Base-by-base conservation (phyloP, 2,329 filamentous ascomycete genomes). In the Talaromyces rugulosus region DNA sequence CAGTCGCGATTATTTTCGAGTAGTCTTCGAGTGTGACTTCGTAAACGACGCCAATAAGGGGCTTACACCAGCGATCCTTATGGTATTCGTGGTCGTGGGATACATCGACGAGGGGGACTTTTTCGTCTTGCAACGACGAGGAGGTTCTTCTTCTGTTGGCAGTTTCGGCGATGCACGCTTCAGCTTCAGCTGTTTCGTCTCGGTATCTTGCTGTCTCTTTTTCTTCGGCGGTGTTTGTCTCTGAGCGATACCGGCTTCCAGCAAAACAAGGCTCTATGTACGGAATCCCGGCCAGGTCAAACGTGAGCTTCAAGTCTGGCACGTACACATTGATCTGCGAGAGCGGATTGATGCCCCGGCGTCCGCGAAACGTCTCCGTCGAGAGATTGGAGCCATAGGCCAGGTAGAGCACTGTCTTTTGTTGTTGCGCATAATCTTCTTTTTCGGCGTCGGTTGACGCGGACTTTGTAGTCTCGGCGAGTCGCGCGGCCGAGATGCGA, bases 181-280 rank as follows among this genome's bases (percentile, higher is more conserved):
- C 36, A 40, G 36, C 58, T 28, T 66, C 60, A 4, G 47, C 60
- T 16, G 18, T 58, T 55, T 31, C 56, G 52, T 69, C 61, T n/a
- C 61, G 40, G 30, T 51, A 33, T n/a, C 63, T 61, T 12, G 44
- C 50, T 3, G 61, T 36, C 16, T 57, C 30, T n/a, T 33, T 44
- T 31, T 73, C 64, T 44, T 73, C 63, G 64, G 8, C 44, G 2
- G 8, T 6, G 2, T 18, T 27, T 4, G 18, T 27, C 23, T 86
- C 82, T n/a, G 57, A 53, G 55, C 89, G 85, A 58, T 82, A 82
- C 16, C 83, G 84, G 2, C 89, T 89, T 70, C 96, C 96, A 62
- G 92, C 92, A 74, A 98, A 97, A 75, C 94, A 96, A 0, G 95
- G 94, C 76, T 98, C 95, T 12, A 78, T 72, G 77, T 98, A 98